These are phyloP conservation scores for Pelargonium fulgidum DNA, from an alignment of 441 rosid genomes.

Conservation along the genomic window DNA sequence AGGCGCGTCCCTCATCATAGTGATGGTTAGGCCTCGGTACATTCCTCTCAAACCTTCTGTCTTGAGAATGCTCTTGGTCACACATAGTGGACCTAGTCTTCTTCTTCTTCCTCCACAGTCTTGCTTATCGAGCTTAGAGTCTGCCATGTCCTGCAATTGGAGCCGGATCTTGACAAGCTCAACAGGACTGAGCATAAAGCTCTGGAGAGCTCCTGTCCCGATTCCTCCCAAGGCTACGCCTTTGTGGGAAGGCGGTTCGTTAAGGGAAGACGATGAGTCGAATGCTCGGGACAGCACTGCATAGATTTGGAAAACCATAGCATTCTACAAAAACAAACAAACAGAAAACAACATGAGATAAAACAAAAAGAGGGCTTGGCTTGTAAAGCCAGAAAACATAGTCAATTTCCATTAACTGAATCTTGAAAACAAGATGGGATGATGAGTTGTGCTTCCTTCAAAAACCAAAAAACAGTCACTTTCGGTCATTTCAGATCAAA, in stretches of 20 bases:
- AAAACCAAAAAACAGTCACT: no score
- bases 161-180: constrained; percentile 90
- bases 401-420: not conserved
- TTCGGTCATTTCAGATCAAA: not conserved
- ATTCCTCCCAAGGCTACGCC: constrained; percentile 80
- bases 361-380: not conserved
- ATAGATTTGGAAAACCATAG: constrained; percentile 85
- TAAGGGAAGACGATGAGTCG: constrained; percentile 36
- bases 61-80: constrained; percentile 57
- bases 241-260: constrained; percentile 76
- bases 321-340: constrained; percentile 52
- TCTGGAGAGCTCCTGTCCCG: constrained; percentile 82
- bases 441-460: no score
- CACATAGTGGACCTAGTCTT: constrained; percentile 46
- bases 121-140: constrained; percentile 18
- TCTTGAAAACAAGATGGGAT: not conserved
- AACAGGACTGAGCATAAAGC: constrained; percentile 65
- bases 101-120: constrained; percentile 8
- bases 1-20: constrained; percentile 83
- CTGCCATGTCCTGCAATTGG: constrained; percentile 61
- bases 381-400: not conserved
- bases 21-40: constrained; percentile 67
- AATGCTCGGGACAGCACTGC: constrained; percentile 77
- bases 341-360: constrained; percentile 4
- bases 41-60: constrained; percentile 58